phyloP scores from a whole-genome alignment of 768 basidiomycete genomes.

The Nidula microcarpa region DNA sequence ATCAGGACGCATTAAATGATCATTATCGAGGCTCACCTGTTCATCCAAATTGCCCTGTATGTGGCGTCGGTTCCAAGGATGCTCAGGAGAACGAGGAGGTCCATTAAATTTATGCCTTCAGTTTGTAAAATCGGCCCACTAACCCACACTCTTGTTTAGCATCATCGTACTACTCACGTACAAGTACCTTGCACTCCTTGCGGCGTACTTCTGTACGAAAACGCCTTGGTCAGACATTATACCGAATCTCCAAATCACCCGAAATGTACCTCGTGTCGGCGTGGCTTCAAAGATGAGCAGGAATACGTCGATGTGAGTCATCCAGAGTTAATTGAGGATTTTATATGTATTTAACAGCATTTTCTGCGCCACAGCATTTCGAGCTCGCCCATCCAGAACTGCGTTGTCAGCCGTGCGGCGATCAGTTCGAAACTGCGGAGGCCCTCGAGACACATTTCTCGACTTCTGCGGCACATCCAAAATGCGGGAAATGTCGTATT shows the following conservation, averaged over 20 bases:
- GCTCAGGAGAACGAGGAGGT: constrained; percentile 28
- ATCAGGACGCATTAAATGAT: constrained; percentile 35
- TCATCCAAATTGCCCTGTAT: constrained; percentile 44
- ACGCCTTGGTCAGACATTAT: constrained; percentile 36
- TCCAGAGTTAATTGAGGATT: neutral
- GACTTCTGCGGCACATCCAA: constrained; percentile 40
- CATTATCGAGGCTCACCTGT: constrained; percentile 41
- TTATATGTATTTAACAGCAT: neutral
- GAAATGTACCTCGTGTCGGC: constrained; percentile 23
- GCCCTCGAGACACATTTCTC: constrained; percentile 35
- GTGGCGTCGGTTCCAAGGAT: constrained; percentile 40
- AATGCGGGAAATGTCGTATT: constrained; percentile 36
- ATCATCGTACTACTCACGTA: constrained; percentile 23
- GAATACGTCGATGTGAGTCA: constrained; percentile 23
- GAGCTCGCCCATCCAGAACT: constrained; percentile 29
- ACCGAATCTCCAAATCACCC: constrained; percentile 33
- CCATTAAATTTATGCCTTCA: too few species aligned
- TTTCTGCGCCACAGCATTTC: constrained; percentile 28
- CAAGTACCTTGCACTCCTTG: constrained; percentile 21
- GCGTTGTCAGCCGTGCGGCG: constrained; percentile 25
- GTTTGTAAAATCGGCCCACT: neutral
- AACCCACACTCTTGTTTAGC: constrained; percentile 18
- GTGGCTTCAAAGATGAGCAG: constrained; percentile 28
- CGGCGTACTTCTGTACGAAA: constrained; percentile 25
- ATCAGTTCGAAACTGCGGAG: constrained; percentile 33